Base-by-base conservation (phyloP, 2,329 filamentous ascomycete genomes). In the Fulvia fulva region DNA sequence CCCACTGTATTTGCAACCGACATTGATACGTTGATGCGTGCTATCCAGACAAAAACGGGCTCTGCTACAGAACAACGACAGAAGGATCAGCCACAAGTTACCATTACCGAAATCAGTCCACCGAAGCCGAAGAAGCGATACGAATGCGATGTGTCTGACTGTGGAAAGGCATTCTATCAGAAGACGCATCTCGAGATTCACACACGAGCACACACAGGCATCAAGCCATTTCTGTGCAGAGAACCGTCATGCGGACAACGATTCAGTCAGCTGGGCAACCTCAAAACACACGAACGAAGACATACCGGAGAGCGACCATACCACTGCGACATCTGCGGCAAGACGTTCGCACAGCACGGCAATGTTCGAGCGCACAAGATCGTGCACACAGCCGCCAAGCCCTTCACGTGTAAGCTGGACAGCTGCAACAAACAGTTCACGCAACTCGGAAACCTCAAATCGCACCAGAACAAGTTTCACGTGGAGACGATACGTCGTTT, bases 161-260 rank as follows among this genome's bases (percentile, higher is more conserved):
- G 93, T 74, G 80, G 81, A 66, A 95, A 94, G 78, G 85, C 83
- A 61, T 97, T 97, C 74, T 85, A 85, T 59, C 93, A 97, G 71
- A 96, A 93, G 76, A 96, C 92, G 1, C 93, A 97, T 68, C 81
- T 97, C 11, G 89, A 94, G 61, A 97, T 95, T 51, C 94, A 99
- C 73, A 86, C 84, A 47, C 83, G 92, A 63, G 87, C 89, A 4
- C 94, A 99, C 74, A 96, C 90, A 1, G 94, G 94, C 16, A 86
- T 89, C 55, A 94, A 91, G 72, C 93, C 93, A 60, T 97, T 93
- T 72, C 88, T 96, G 21, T 96, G 91, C 77, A 86, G 84, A 63
- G 82, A 89, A 63, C 81, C 84, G 2, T 81, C 82, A 5, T 97
- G 93, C 72, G 85, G 85, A 23, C 87, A 90, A 66, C 82, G 84